These are phyloP conservation scores for Collariella sp. DNA, from an alignment of 495 filamentous ascomycete species.

Conservation along the genomic window DNA sequence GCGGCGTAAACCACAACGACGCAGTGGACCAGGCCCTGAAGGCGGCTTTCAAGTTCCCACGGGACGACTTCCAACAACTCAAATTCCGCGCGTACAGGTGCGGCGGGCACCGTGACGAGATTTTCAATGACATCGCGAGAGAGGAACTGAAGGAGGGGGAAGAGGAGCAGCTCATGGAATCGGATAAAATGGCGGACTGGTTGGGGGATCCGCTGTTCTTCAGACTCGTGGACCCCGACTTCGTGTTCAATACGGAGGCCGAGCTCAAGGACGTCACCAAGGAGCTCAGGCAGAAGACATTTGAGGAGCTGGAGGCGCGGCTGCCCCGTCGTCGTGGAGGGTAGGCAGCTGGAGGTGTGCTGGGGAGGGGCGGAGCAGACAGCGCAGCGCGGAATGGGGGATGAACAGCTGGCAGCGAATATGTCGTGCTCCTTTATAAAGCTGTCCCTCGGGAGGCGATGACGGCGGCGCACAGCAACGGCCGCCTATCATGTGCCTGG, in stretches of 20 bases:
- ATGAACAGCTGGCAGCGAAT: neutral
- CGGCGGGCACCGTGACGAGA: constrained; percentile 1
- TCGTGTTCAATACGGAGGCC: too few relatives aligned
- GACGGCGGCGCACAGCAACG: neutral
- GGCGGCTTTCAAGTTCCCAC: neutral
- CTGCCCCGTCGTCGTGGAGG: too few relatives aligned
- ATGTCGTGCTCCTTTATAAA: neutral
- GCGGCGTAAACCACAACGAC: constrained; percentile 14
- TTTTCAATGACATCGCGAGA: constrained; percentile 3
- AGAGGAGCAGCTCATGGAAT: too few relatives aligned
- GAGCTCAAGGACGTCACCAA: too few relatives aligned
- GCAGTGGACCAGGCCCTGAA: neutral
- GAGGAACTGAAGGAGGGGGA: neutral
- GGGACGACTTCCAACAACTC: constrained; percentile 3
- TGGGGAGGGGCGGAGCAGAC: too few relatives aligned
- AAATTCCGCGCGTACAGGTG: constrained; percentile 6
- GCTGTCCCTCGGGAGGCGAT: neutral
- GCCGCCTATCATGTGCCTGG: neutral
- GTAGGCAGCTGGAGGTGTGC: too few relatives aligned
- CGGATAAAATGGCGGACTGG: too few relatives aligned
- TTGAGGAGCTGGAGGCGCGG: too few relatives aligned
- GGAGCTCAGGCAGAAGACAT: too few relatives aligned
- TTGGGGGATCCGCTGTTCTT: too few relatives aligned
- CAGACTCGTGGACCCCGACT: too few relatives aligned
- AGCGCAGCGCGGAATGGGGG: too few relatives aligned